Percentiles rank a stretch among this genome's conserved stretches.
These are phyloP conservation scores for Halenospora varia DNA, from an alignment of 495 filamentous ascomycete species.

Conservation along the genomic window DNA sequence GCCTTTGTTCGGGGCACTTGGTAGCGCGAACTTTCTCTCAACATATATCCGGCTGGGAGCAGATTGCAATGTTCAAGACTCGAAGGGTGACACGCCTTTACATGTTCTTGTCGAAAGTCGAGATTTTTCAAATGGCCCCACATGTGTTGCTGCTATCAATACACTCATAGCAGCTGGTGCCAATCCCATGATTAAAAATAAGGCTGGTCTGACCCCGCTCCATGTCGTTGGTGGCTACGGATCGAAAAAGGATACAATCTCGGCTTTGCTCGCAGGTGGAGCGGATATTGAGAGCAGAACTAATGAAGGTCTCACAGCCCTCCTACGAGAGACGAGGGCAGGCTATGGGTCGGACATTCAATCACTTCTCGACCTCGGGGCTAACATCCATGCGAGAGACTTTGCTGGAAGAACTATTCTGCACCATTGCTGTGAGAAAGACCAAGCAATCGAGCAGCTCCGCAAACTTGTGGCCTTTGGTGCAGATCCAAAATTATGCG, in stretches of 20 bases:
- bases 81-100: slow-evolving; percentile 5
- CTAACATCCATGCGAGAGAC: not conserved
- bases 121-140: not conserved
- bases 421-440: not conserved
- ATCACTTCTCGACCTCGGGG: not conserved
- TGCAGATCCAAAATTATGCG: not conserved
- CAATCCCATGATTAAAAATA: not conserved
- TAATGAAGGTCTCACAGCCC: not conserved
- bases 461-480: not conserved
- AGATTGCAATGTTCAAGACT: slow-evolving; percentile 3
- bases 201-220: not conserved
- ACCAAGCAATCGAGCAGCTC: not conserved
- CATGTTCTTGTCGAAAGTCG: not conserved
- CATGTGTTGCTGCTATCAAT: not conserved
- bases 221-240: not conserved
- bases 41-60: slow-evolving; percentile 5
- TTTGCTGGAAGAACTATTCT: not conserved
- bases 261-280: slow-evolving; percentile 10
- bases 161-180: not conserved
- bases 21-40: not conserved
- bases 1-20: slow-evolving; percentile 9
- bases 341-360: not conserved
- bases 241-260: not conserved
- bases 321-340: not conserved
- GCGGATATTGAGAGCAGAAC: slow-evolving; percentile 23